Percentiles rank a stretch among this genome's conserved stretches.
phyloP scores from a whole-genome alignment of 2,329 filamentous ascomycete species.

The Colletotrichum sojae region DNA sequence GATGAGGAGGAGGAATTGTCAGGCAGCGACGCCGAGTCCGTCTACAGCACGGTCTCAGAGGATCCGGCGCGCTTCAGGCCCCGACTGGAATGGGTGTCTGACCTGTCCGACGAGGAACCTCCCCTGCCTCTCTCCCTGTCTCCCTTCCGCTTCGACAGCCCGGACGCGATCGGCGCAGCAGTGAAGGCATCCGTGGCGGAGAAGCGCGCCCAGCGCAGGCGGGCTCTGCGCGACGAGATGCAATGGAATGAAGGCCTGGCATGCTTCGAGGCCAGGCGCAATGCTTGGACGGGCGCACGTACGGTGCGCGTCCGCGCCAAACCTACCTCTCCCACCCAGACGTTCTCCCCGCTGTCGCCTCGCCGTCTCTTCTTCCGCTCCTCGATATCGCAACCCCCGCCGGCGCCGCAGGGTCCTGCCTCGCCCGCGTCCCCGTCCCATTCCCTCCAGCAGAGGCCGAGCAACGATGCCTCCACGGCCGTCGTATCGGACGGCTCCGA shows the following conservation, averaged over 20 bases:
- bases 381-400: slow-evolving; percentile 58
- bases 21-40: slow-evolving; percentile 62
- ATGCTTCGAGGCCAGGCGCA: slow-evolving; percentile 82
- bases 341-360: slow-evolving; percentile 60
- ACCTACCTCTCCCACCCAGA: slow-evolving; percentile 55
- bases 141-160: slow-evolving; percentile 66
- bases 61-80: slow-evolving; percentile 65
- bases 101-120: slow-evolving; percentile 66
- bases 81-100: slow-evolving; percentile 70
- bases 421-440: slow-evolving; percentile 42
- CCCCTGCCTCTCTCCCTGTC: slow-evolving; percentile 54
- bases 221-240: slow-evolving; percentile 74
- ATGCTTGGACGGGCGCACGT: slow-evolving; percentile 88
- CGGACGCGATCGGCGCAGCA: slow-evolving; percentile 60
- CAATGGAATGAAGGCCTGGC: slow-evolving; percentile 85
- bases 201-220: slow-evolving; percentile 69
- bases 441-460: slow-evolving; percentile 41
- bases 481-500: slow-evolving; percentile 61
- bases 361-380: slow-evolving; percentile 67
- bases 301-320: slow-evolving; percentile 68
- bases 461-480: slow-evolving; percentile 50
- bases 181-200: slow-evolving; percentile 60
- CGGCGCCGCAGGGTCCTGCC: slow-evolving; percentile 45
- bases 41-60: slow-evolving; percentile 72
- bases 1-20: slow-evolving; percentile 57